These are phyloP conservation scores for Arabidopsis lyrata DNA, from an alignment of 441 rosid species.

Conservation along the genomic window DNA sequence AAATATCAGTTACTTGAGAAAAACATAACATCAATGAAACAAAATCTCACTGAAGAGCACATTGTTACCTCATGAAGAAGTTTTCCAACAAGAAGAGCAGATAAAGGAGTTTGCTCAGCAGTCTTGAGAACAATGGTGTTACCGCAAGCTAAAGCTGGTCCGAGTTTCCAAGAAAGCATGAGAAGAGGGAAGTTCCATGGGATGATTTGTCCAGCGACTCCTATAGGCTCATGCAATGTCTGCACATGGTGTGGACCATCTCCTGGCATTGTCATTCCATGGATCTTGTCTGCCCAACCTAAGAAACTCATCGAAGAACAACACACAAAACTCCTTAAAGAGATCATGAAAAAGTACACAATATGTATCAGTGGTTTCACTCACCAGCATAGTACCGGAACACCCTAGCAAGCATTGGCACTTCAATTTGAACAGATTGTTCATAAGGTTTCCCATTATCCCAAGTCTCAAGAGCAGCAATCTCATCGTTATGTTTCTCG, in stretches of 20 bases:
- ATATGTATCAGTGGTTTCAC: constrained; percentile 24
- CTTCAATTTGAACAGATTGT: constrained; percentile 55
- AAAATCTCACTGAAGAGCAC: background rate
- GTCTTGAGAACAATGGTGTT: constrained; percentile 71
- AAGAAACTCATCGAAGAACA: constrained; percentile 28
- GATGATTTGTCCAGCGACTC: constrained; percentile 76
- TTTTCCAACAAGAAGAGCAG: constrained; percentile 57
- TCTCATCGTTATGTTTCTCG: constrained; percentile 61
- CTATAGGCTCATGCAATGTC: constrained; percentile 71
- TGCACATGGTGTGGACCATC: constrained; percentile 67
- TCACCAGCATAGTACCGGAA: constrained; percentile 68
- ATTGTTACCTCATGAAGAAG: constrained; percentile 60
- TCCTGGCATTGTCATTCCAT: constrained; percentile 62
- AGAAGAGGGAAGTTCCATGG: constrained; percentile 74
- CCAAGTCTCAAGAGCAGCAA: constrained; percentile 70
- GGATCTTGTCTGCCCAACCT: constrained; percentile 81
- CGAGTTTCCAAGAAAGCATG: constrained; percentile 68
- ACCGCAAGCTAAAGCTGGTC: constrained; percentile 74
- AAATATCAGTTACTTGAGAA: constrained; percentile 7
- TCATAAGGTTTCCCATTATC: constrained; percentile 67
- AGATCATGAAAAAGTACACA: background rate
- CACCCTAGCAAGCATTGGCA: constrained; percentile 56
- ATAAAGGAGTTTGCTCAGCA: constrained; percentile 77
- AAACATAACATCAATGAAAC: background rate
- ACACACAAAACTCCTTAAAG: background rate